A percentile compares a stretch with the other conserved stretches of the same genome.
These are phyloP conservation scores for Cyclotella distinguenda DNA, from an alignment of 108 stramenopile species.

Conservation along the genomic window DNA sequence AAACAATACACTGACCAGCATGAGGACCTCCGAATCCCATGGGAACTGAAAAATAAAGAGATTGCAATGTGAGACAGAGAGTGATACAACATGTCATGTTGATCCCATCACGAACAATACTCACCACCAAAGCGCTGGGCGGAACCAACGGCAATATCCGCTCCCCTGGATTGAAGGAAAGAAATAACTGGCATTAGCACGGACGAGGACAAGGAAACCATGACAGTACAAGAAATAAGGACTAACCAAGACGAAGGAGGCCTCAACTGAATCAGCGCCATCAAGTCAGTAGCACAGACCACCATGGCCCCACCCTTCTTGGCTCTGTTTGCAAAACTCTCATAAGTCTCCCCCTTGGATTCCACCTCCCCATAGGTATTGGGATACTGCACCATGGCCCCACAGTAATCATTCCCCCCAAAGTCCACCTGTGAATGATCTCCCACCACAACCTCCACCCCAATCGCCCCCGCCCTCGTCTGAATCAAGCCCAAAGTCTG, in stretches of 20 bases:
- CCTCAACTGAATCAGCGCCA: slow-evolving; percentile 90
- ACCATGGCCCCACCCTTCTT: slow-evolving; percentile 86
- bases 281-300: slow-evolving; percentile 92
- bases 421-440: slow-evolving; percentile 78
- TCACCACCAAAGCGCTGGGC: slow-evolving; percentile 92
- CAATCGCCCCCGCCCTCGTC: slow-evolving; percentile 90
- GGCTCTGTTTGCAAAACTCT: slow-evolving; percentile 72
- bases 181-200: too few relatives aligned
- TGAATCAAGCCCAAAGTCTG: slow-evolving; percentile 93
- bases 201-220: not conserved
- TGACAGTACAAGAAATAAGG: not conserved
- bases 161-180: slow-evolving; percentile 54
- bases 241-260: slow-evolving; percentile 79
- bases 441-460: slow-evolving; percentile 91
- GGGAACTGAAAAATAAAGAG: slow-evolving; percentile 70
- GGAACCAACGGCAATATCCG: slow-evolving; percentile 97
- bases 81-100: too few relatives aligned
- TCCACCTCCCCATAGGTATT: slow-evolving; percentile 93
- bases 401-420: slow-evolving; percentile 88
- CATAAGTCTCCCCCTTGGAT: slow-evolving; percentile 83
- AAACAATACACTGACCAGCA: too few relatives aligned
- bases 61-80: too few relatives aligned
- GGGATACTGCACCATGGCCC: slow-evolving; percentile 98
- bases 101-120: too few relatives aligned
- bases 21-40: slow-evolving; percentile 99